Evolutionary conservation across 768 basidiomycete genomes (phyloP), one percentile per base, ranked within the genome.

Genomic region (Tulasnella sp.): DNA sequence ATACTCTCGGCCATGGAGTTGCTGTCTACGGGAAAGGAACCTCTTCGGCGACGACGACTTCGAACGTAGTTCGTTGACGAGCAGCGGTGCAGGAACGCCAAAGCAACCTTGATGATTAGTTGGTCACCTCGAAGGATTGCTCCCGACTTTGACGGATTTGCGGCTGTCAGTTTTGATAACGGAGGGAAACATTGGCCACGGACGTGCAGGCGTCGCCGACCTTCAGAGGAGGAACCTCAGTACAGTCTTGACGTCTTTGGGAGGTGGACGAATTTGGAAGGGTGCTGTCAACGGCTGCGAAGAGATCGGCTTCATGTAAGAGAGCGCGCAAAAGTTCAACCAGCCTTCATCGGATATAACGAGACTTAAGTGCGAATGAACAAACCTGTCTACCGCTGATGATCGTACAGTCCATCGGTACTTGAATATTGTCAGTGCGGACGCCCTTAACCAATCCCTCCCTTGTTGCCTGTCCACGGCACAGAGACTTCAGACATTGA

Each of bases 341-440:
- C 7, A 47, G 8, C 17, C 5, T 17, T 12, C n/a, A n/a, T n/a
- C n/a, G n/a, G n/a, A 7, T n/a, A 47, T n/a, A 76, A 0, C 69
- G 73, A 73, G 14, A 66, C 35, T 5, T 62, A 32, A 42, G 67
- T 75, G 35, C 75, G 8, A 35, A 32, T 44, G 8, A 67, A 81
- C 90, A 74, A 78, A 94, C 94, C 90, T 96, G 89, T 97, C 97
- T 98, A 62, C 96, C 95, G 44, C 95, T 90, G 67, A 98, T 95
- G 77, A 99, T 99, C 32, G 95, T 94, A 77, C 96, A 98, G 82
- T 98, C 96, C 93, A 99, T 96, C 0, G 97, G 97, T 1, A 95
- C 94, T n/a, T n/a, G n/a, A n/a, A n/a, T n/a, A n/a, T n/a, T n/a
- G 63, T 77, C 80, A 29, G 84, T 83, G 71, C 94, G 86, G 2